Percentiles rank a stretch among this genome's conserved stretches.
These are phyloP conservation scores for Hypoxylon sp. DNA, from an alignment of 2,329 filamentous ascomycete genomes.

Conservation along the genomic window DNA sequence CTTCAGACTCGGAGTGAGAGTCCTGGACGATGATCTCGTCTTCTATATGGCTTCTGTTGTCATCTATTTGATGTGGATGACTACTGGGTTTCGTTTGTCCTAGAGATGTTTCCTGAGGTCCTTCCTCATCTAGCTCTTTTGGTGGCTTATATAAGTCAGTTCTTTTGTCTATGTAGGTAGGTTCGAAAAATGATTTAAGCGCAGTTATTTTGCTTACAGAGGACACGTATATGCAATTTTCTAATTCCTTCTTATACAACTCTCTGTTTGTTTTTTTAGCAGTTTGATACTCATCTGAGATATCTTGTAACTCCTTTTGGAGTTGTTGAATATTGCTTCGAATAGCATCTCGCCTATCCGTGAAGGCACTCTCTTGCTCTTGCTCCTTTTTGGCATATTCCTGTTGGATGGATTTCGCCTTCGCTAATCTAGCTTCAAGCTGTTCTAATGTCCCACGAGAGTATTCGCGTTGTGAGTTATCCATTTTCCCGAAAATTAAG, in stretches of 20 bases:
- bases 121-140: not conserved
- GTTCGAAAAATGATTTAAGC: not conserved
- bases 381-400: not conserved
- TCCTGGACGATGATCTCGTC: conserved; percentile 3
- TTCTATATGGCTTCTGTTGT: not conserved
- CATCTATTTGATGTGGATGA: not conserved
- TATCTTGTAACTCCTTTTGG: not conserved
- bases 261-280: not conserved
- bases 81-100: not conserved
- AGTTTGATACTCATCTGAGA: not conserved
- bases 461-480: not conserved
- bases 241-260: not conserved
- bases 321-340: conserved; percentile 1
- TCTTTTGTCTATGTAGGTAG: not conserved
- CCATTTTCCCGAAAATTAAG: conserved; percentile 7
- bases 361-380: not conserved
- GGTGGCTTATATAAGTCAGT: not conserved
- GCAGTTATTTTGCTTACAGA: not conserved
- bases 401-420: not conserved
- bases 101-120: not conserved
- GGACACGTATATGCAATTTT: not conserved
- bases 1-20: not conserved
- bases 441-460: conserved; percentile 4
- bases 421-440: conserved; percentile 1
- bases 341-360: not conserved